phyloP scores from a whole-genome alignment of 306 rosid species.

The Dalbergia oliveri region DNA sequence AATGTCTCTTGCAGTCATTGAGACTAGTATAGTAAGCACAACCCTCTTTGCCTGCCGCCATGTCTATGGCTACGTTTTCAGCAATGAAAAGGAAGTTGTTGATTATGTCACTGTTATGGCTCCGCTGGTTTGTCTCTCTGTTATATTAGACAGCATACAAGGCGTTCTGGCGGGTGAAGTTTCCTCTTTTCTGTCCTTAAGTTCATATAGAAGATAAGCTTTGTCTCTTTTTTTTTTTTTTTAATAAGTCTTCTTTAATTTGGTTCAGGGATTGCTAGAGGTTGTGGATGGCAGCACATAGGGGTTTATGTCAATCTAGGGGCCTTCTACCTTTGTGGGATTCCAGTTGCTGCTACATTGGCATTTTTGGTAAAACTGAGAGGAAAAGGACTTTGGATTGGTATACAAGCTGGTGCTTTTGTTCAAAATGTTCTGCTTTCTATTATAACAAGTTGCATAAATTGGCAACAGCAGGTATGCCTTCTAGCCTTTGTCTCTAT shows the following conservation, averaged over 20 bases:
- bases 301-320: constrained; percentile 75
- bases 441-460: constrained; percentile 53
- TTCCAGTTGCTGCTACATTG: constrained; percentile 62
- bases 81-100: constrained; percentile 69
- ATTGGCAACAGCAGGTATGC: constrained; percentile 70
- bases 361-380: constrained; percentile 56
- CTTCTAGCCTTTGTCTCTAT: constrained; percentile 15
- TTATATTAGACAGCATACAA: constrained; percentile 64
- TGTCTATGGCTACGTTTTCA: constrained; percentile 63
- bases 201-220: background rate
- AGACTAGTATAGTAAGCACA: constrained; percentile 47
- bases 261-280: constrained; percentile 67
- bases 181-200: constrained; percentile 3
- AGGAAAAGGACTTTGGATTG: constrained; percentile 78
- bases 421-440: constrained; percentile 53
- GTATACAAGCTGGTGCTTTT: constrained; percentile 63
- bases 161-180: constrained; percentile 64
- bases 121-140: constrained; percentile 63
- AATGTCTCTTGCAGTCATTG: constrained; percentile 50
- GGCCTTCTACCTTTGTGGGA: constrained; percentile 76
- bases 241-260: background rate
- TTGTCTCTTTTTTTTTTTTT: background rate
- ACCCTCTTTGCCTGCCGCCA: constrained; percentile 54
- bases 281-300: constrained; percentile 81
- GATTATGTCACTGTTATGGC: constrained; percentile 71